Conservation (phyloP, 768 basidiomycete species). For the Xerocomellus dryophilus region DNA sequence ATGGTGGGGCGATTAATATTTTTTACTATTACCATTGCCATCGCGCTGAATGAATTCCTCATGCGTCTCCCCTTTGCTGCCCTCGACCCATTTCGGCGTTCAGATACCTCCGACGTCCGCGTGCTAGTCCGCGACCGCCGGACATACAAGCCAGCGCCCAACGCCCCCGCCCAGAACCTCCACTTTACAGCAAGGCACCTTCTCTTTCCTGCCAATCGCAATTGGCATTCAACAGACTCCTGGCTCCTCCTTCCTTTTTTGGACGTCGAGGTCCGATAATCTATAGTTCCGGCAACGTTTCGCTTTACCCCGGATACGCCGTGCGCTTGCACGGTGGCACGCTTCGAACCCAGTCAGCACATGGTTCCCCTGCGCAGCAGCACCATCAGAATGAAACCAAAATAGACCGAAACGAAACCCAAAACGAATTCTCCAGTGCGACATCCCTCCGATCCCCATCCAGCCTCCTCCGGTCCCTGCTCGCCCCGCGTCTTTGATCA, state of each 20-base stretch:
- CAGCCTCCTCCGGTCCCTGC: not conserved
- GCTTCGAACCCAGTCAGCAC: constrained; percentile 6
- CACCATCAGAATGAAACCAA: not conserved
- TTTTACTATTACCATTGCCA: not conserved
- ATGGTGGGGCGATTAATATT: not conserved
- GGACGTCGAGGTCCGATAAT: constrained; percentile 1
- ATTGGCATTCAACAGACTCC: not conserved
- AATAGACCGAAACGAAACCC: not conserved
- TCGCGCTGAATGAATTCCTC: not conserved
- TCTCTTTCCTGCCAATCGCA: not conserved
- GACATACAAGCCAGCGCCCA: not conserved
- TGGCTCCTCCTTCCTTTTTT: not conserved
- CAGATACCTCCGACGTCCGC: not conserved
- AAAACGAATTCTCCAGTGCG: not conserved
- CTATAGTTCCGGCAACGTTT: not conserved
- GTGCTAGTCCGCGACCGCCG: not conserved
- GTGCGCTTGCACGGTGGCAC: not conserved
- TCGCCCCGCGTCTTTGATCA: not conserved
- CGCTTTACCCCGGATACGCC: constrained; percentile 2
- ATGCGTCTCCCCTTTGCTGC: not conserved
- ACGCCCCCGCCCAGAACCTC: not conserved
- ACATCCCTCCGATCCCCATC: constrained; percentile 7
- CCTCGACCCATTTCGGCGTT: not conserved
- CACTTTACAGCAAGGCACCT: not conserved
- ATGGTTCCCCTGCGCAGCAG: not conserved